Base-by-base conservation (phyloP, 164 flowering plant genomes). In the Piper betle region DNA sequence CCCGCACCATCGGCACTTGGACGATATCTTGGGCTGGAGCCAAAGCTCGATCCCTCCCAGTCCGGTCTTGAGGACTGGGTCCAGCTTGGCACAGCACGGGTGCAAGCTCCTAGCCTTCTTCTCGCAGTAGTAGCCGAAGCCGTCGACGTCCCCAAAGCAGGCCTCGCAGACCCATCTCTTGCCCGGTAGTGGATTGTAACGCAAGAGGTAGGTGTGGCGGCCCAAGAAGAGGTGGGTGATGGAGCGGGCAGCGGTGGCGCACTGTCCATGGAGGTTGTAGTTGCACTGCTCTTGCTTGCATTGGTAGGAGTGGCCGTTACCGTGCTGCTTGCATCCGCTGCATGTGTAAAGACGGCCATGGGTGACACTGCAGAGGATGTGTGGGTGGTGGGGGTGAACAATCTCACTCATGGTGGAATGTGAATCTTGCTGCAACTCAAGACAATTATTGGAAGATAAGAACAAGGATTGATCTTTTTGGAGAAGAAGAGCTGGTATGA, bases 21-120 rank as follows among this genome's bases (percentile, higher is more conserved):
- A 57, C 2, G 59, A 57, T 9, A 37, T 39, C 38, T 37, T 25
- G 15, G 10, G 3, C 9, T 16, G 15, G 9, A 57, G 59, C 11
- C 2, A 39, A 1, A 57, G 38, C 40, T 57, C 40, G 37, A 57
- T 17, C 16, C 33, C 38, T 25, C 33, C 39, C 11, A 1, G 10
- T 11, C 3, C 1, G 15, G 33, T 57, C 43, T 4, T 41, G 43
- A 41, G 4, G 37, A 25, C 9, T 4, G 11, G 2, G 1, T 19
- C 37, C 39, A 57, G 59, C 37, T 25, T 20, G 39, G 40, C 59
- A 17, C 59, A 57, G 59, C 59, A 57, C 8, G 59, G 59, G 59
- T 57, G 59, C 12, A 57, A 17, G 59, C 33, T 39, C 40, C 40
- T 6, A 11, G 13, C 59, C 15, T 37, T 25, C 16, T 15, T 15